These are phyloP conservation scores for Rusavskia elegans DNA, from an alignment of 495 filamentous ascomycete genomes.

Conservation along the genomic window DNA sequence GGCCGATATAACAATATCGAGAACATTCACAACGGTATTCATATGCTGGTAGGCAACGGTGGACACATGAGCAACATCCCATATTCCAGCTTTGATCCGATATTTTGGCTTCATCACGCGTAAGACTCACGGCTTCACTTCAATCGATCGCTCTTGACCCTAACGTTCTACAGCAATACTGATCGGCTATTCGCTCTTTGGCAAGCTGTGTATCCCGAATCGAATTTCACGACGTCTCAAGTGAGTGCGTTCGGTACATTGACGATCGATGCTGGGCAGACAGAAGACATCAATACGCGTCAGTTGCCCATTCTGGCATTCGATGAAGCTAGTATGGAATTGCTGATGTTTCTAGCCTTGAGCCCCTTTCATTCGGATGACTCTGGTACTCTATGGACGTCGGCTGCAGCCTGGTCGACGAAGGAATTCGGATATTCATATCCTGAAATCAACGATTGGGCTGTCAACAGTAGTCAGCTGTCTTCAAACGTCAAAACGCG, in stretches of 20 bases:
- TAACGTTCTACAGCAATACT: slow-evolving; percentile 17
- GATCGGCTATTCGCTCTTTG: slow-evolving; percentile 59
- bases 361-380: slow-evolving; percentile 25
- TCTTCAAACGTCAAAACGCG: slow-evolving; percentile 15
- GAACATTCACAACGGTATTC: slow-evolving; percentile 45
- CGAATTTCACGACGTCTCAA: slow-evolving; percentile 32
- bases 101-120: slow-evolving; percentile 53
- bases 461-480: slow-evolving; percentile 10
- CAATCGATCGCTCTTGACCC: not conserved
- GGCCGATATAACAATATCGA: slow-evolving; percentile 10
- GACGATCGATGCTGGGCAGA: slow-evolving; percentile 26
- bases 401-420: slow-evolving; percentile 14
- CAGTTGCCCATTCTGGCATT: slow-evolving; percentile 1
- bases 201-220: slow-evolving; percentile 48
- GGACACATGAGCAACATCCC: slow-evolving; percentile 43
- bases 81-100: slow-evolving; percentile 56
- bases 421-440: slow-evolving; percentile 30
- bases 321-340: no score
- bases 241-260: slow-evolving; percentile 31
- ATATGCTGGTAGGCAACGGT: slow-evolving; percentile 34
- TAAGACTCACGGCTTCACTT: slow-evolving; percentile 10
- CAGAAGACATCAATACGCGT: slow-evolving; percentile 18
- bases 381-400: slow-evolving; percentile 23
- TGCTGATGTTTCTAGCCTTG: slow-evolving; percentile 15
- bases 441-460: slow-evolving; percentile 28